A percentile compares a stretch with the other conserved stretches of the same genome.
These are phyloP conservation scores for Penicillium argentinense DNA, from an alignment of 495 filamentous ascomycete species.

Conservation along the genomic window DNA sequence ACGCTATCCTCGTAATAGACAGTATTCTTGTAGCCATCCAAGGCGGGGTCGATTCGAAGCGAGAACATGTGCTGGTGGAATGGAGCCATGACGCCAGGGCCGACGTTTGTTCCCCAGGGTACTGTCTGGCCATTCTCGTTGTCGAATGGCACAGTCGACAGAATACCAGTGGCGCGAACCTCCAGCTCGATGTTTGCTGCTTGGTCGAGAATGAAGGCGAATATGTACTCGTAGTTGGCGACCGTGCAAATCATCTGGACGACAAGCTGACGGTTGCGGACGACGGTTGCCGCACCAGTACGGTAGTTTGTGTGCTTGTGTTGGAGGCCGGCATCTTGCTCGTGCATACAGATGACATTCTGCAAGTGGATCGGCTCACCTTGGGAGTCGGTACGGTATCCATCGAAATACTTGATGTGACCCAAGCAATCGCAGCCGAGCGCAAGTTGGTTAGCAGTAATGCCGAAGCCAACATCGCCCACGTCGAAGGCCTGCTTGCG, in stretches of 20 bases:
- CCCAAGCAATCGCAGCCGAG: slow-evolving; percentile 71
- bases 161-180: slow-evolving; percentile 84
- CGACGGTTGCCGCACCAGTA: slow-evolving; percentile 56
- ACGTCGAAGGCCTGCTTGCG: slow-evolving; percentile 75
- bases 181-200: slow-evolving; percentile 80
- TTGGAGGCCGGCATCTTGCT: slow-evolving; percentile 66
- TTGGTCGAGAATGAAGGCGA: slow-evolving; percentile 84
- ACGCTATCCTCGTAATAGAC: slow-evolving; percentile 72
- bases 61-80: slow-evolving; percentile 92
- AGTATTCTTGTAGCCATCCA: slow-evolving; percentile 73
- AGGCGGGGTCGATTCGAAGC: slow-evolving; percentile 78
- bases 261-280: slow-evolving; percentile 61
- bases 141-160: slow-evolving; percentile 80
- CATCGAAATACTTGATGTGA: slow-evolving; percentile 65
- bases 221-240: slow-evolving; percentile 83
- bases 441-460: slow-evolving; percentile 65
- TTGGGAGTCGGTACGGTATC: slow-evolving; percentile 52
- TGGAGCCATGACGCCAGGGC: slow-evolving; percentile 76
- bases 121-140: slow-evolving; percentile 44
- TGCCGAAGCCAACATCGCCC: slow-evolving; percentile 66
- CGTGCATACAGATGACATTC: slow-evolving; percentile 67
- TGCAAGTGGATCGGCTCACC: slow-evolving; percentile 54
- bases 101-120: slow-evolving; percentile 83
- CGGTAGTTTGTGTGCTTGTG: slow-evolving; percentile 75
- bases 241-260: slow-evolving; percentile 76